These are phyloP conservation scores for Obelidium mucronatum DNA, from an alignment of 192 early-diverging fungal genomes.

Conservation along the genomic window DNA sequence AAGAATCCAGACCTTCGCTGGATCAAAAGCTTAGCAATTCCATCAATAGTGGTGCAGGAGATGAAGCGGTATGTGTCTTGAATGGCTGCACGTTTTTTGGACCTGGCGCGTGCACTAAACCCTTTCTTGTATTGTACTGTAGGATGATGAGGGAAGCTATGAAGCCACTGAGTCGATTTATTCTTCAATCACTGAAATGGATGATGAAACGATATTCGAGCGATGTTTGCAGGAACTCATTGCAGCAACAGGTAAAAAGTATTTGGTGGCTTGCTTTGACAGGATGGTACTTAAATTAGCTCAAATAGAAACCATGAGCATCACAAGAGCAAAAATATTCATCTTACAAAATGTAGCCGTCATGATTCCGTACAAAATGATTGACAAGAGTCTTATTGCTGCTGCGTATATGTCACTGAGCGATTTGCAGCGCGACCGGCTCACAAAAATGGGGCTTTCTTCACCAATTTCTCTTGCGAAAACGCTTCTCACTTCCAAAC, in stretches of 20 bases:
- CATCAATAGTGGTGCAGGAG: no score
- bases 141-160: no score
- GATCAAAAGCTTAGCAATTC: no score
- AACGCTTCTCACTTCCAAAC: background rate
- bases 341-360: background rate
- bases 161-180: background rate
- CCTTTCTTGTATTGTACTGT: no score
- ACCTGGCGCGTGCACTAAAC: no score
- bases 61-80: no score
- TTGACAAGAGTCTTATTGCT: background rate
- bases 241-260: background rate
- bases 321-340: background rate
- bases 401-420: slow-evolving; percentile 1
- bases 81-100: no score
- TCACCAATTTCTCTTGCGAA: background rate
- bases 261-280: no score
- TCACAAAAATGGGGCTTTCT: background rate
- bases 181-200: background rate
- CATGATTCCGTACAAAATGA: slow-evolving; percentile 12
- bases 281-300: no score
- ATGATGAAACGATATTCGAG: slow-evolving; percentile 11
- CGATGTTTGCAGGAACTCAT: background rate
- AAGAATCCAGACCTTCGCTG: no score
- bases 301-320: slow-evolving; percentile 9
- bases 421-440: background rate